Base-by-base conservation (phyloP, 768 basidiomycete genomes). In the Cystobasidium tubakii region DNA sequence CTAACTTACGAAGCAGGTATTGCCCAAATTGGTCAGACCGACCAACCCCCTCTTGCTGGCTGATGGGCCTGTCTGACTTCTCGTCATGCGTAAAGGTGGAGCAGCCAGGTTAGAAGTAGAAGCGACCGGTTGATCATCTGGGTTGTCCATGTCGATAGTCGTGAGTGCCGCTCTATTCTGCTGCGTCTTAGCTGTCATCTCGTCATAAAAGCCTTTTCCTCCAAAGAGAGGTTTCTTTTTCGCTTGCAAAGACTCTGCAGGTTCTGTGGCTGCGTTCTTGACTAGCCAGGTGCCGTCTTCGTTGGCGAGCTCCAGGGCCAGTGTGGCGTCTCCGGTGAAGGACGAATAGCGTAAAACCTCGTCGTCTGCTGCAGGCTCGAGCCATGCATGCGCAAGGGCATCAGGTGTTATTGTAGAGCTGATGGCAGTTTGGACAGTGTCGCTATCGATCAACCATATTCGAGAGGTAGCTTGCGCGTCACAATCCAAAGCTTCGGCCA, bases 1-100 rank as follows among this genome's bases (percentile, higher is more conserved):
- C 39, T 6, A 6, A 55, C 39, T 3, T 3, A 83, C 88, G 74
- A 75, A 67, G 74, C 79, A 80, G 1, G 79, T 80, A 71, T 78
- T 80, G 67, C 80, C 91, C 87, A 96, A 88, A 79, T 98, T 98
- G 17, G 87, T 87, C 2, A 98, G 84, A 25, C 94, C 94, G 15
- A 94, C 84, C 0, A 90, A 89, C 0, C 93, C 93, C 9, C 88
- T 88, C 12, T 74, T 77, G 55, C 67, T 76, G 21, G 43, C 42
- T n/a, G 75, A 74, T 19, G 62, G 69, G 44, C 66, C 67, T 3
- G 77, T 64, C 46, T 81, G 79, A 60, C 80, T 81, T 66, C 82
- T 73, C 6, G 82, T 81, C 42, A 78, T 70, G 39, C 79, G 73
- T 9, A 77, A 75, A 21, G 75, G 33, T 55, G 55, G 19, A 33